A percentile compares a stretch with the other conserved stretches of the same genome.
Conservation (phyloP, 108 stramenopile genomes). For the Skeletonema grethae region DNA sequence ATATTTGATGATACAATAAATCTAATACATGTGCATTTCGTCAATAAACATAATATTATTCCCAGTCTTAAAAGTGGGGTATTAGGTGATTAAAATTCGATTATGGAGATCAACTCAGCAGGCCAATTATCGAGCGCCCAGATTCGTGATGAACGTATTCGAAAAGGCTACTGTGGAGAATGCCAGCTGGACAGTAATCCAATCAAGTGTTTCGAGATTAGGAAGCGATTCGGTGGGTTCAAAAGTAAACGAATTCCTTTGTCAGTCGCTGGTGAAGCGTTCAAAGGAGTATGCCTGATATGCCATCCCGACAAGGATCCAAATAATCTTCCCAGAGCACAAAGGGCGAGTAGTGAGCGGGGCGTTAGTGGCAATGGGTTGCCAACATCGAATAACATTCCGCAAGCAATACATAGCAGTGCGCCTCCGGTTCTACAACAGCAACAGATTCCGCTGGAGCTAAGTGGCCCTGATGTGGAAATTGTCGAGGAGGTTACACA, state of each 20-base stretch:
- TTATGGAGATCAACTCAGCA: conserved; percentile 3
- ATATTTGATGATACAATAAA: no score
- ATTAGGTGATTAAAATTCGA: no score
- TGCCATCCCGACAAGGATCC: conserved; percentile 30
- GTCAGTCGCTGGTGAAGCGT: conserved; percentile 11
- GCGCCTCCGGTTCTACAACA: not conserved
- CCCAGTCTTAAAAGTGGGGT: no score
- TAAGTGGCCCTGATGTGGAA: not conserved
- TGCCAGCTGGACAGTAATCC: conserved; percentile 5
- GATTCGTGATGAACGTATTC: conserved; percentile 9
- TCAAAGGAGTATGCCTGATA: conserved; percentile 24
- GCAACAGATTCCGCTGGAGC: not conserved
- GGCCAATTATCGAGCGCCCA: conserved; percentile 11
- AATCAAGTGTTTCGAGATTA: conserved; percentile 24
- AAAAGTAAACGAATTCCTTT: conserved; percentile 9
- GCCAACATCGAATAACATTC: not conserved
- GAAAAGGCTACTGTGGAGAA: conserved; percentile 12
- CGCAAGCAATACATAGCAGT: not conserved
- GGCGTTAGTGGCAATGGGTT: not conserved
- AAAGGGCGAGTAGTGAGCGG: not conserved
- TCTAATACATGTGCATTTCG: no score
- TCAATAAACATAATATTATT: no score
- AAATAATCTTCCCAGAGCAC: not conserved
- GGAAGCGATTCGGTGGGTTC: conserved; percentile 9
- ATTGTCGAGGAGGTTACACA: not conserved